Base-by-base conservation (phyloP, 1,284 basidiomycete species). In the Pyrrhoderma lamaoense region DNA sequence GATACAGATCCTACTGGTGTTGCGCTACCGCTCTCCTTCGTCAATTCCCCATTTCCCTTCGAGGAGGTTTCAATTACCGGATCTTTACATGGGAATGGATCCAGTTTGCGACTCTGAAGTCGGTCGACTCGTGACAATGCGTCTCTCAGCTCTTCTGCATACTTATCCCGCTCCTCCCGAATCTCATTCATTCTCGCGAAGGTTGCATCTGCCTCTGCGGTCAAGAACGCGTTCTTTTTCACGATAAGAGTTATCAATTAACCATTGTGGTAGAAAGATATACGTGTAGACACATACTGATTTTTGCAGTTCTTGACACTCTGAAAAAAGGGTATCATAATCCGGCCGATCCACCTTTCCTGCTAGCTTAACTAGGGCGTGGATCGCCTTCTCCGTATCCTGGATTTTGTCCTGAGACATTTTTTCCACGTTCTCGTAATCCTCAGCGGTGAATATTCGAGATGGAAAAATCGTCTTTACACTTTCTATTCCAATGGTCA, bases 71-170 rank as follows among this genome's bases (percentile, higher is more conserved):
- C 65, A 38, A 61, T 49, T 55, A 64, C 67, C 19, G 54, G 56
- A 51, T 57, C 37, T 51, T 64, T 67, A 27, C 66, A 62, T 55
- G 75, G 71, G 50, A 74, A 64, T 8, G 71, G 67, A 43, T 67
- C 65, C 4, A 85, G 75, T 1, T 80, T 76, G 53, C 72, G 74
- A 64, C 88, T 91, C 60, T 75, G 76, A 47, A 83, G 63, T 37
- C 88, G 76, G 61, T 93, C 90, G 43, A 82, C 63, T n/a, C 81
- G 79, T 57, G 76, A 85, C 67, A 92, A 83, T 0, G 82, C 77
- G 4, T 70, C 68, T 4, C 76, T 62, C 22, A 93, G 76, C 40
- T 82, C 77, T 35, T 75, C 71, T 49, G 76, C 73, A 53, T 76
- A 77, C 51, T 65, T 65, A 47, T 83, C 76, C 45, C 73, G 78